Evolutionary conservation across 345 rosid species (phyloP).

Genomic region (Abelmoschus esculentus): DNA sequence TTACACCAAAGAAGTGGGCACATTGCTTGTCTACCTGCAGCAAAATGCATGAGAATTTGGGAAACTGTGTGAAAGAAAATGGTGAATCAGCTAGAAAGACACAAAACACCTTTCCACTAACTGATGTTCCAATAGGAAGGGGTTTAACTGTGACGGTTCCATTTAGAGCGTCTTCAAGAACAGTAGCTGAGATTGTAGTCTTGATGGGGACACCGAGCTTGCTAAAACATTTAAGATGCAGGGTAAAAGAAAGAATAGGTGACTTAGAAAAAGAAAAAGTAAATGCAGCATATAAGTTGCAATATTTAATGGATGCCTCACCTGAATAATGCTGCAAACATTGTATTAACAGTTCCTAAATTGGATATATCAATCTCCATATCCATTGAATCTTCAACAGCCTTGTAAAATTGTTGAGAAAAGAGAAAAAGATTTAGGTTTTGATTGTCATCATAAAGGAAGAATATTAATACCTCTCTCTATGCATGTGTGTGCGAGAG

Average conservation of each 20-base stretch:
- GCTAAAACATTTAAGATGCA: constrained; percentile 30
- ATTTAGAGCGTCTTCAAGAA: constrained; percentile 92
- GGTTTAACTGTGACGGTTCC: constrained; percentile 98
- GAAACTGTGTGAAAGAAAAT: neutral
- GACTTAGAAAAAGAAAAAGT: constrained; percentile 10
- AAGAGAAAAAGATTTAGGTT: neutral
- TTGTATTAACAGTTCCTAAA: constrained; percentile 92
- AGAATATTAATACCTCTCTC: too few relatives aligned
- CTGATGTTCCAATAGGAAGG: constrained; percentile 90
- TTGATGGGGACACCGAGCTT: constrained; percentile 99
- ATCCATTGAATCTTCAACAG: constrained; percentile 85
- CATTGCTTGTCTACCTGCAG: constrained; percentile 91
- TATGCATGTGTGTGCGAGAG: too few relatives aligned
- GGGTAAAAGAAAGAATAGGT: constrained; percentile 1
- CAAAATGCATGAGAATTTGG: constrained; percentile 13
- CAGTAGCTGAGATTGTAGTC: constrained; percentile 93
- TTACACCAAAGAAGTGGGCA: constrained; percentile 98
- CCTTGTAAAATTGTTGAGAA: constrained; percentile 37
- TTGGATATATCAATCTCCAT: constrained; percentile 97
- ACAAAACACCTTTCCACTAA: constrained; percentile 81
- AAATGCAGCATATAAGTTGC: neutral
- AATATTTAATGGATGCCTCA: constrained; percentile 10
- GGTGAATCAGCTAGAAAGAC: neutral
- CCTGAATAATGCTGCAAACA: constrained; percentile 99
- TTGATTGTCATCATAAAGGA: neutral